Evolutionary conservation across 768 basidiomycete genomes (phyloP).

Genomic region (Piloderma croceum): DNA sequence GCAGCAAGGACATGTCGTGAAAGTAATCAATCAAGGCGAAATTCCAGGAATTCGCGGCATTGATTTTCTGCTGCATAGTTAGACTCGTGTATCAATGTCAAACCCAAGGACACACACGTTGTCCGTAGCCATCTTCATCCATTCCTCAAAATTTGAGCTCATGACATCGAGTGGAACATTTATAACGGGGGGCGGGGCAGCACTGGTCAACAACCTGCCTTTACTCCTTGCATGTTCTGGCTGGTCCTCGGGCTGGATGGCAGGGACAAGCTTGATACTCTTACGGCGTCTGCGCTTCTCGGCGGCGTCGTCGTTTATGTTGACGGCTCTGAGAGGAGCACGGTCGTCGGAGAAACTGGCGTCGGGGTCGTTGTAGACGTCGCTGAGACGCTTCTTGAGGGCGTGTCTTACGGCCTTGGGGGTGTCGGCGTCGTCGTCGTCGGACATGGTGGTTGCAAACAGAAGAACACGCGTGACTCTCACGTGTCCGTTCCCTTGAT

Average conservation of each 20-base stretch:
- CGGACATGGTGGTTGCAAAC: too few species aligned
- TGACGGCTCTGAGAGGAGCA: constrained; percentile 35
- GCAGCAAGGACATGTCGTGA: constrained; percentile 92
- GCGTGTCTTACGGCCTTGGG: neutral
- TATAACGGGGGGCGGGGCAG: constrained; percentile 50
- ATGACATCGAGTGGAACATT: constrained; percentile 76
- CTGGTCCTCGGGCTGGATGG: constrained; percentile 54
- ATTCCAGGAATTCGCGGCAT: constrained; percentile 94
- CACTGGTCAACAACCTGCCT: constrained; percentile 54
- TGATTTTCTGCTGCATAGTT: constrained; percentile 81
- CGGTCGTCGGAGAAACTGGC: constrained; percentile 36
- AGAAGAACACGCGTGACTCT: too few species aligned
- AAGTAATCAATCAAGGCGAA: constrained; percentile 99
- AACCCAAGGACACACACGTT: constrained; percentile 67
- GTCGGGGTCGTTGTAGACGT: constrained; percentile 45
- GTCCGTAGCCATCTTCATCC: constrained; percentile 99
- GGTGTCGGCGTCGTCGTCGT: neutral
- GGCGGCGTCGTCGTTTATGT: constrained; percentile 77
- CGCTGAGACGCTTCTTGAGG: constrained; percentile 26
- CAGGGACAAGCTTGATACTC: constrained; percentile 58
- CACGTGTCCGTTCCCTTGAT: too few species aligned
- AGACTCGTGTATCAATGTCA: too few species aligned
- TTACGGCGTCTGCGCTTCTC: constrained; percentile 81
- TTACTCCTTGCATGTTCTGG: constrained; percentile 53
- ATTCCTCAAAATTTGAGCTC: constrained; percentile 93